phyloP scores from a whole-genome alignment of 768 basidiomycete genomes.

The Mycena vulgaris region DNA sequence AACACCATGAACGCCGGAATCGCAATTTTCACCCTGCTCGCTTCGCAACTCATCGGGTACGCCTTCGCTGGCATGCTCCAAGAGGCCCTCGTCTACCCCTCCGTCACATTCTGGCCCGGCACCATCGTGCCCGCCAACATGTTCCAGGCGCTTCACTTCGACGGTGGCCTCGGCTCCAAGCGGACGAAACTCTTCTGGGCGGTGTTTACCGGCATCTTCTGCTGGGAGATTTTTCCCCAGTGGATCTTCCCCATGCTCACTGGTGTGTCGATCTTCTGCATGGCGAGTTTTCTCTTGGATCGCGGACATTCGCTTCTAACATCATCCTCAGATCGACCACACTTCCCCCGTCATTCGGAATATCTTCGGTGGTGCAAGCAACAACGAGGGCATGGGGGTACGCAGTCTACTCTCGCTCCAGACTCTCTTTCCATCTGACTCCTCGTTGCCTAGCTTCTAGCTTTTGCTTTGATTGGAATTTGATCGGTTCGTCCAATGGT shows the following conservation, averaged over 20 bases:
- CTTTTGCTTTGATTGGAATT: slow-evolving; percentile 49
- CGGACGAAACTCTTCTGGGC: slow-evolving; percentile 59
- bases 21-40: no score
- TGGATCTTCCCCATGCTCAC: slow-evolving; percentile 50
- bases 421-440: slow-evolving; percentile 11
- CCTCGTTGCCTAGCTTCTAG: slow-evolving; percentile 40
- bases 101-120: slow-evolving; percentile 37
- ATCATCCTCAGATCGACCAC: slow-evolving; percentile 26
- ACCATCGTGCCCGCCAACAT: slow-evolving; percentile 43
- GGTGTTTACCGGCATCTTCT: slow-evolving; percentile 50
- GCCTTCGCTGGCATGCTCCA: slow-evolving; percentile 47
- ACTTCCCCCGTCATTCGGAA: slow-evolving; percentile 50
- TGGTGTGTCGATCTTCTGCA: slow-evolving; percentile 51
- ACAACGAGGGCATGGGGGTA: slow-evolving; percentile 51
- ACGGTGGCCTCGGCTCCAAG: slow-evolving; percentile 54
- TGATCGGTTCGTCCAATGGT: slow-evolving; percentile 39
- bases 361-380: slow-evolving; percentile 54
- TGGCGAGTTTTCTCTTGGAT: slow-evolving; percentile 37
- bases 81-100: slow-evolving; percentile 43
- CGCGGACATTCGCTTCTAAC: slow-evolving; percentile 14
- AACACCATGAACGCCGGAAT: no score
- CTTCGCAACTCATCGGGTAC: no score
- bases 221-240: slow-evolving; percentile 57
- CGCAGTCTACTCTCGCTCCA: neutral
- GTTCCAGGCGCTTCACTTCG: slow-evolving; percentile 55